Percentiles rank a stretch among this genome's conserved stretches.
Evolutionary conservation across 768 basidiomycete species (phyloP).

Genomic region (Pleurotus ostreatus): DNA sequence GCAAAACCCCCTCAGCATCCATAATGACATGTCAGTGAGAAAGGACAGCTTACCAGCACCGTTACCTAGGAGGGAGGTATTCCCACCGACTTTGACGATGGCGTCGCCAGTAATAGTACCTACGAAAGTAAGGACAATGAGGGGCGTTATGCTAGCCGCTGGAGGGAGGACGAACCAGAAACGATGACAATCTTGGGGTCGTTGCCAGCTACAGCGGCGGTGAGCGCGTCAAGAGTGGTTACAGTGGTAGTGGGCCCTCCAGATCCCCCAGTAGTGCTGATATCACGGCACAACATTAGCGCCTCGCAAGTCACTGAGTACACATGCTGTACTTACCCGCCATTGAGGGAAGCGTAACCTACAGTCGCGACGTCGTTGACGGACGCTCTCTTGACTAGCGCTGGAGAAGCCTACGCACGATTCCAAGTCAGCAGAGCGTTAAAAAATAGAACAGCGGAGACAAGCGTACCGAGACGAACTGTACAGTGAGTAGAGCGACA

Average conservation of each 20-base stretch:
- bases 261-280: constrained; percentile 39
- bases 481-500: not conserved
- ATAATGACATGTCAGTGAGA: too few species aligned
- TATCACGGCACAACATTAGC: too few species aligned
- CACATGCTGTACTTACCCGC: constrained; percentile 9
- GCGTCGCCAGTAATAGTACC: constrained; percentile 31
- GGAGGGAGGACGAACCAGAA: constrained; percentile 23
- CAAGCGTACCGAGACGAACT: not conserved
- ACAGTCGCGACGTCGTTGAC: constrained; percentile 31
- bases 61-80: constrained; percentile 39
- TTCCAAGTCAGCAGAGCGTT: not conserved
- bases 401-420: constrained; percentile 6
- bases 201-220: constrained; percentile 36
- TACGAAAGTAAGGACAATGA: too few species aligned
- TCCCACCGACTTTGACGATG: constrained; percentile 37
- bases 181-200: constrained; percentile 41
- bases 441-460: not conserved
- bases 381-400: constrained; percentile 30
- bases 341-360: constrained; percentile 29
- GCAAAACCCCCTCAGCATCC: not conserved
- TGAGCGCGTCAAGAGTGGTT: constrained; percentile 35
- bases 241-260: constrained; percentile 42
- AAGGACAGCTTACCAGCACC: not conserved
- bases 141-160: too few species aligned
- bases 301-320: too few species aligned